Base-by-base conservation (phyloP, 2,329 filamentous ascomycete species). In the Calonectria montana region DNA sequence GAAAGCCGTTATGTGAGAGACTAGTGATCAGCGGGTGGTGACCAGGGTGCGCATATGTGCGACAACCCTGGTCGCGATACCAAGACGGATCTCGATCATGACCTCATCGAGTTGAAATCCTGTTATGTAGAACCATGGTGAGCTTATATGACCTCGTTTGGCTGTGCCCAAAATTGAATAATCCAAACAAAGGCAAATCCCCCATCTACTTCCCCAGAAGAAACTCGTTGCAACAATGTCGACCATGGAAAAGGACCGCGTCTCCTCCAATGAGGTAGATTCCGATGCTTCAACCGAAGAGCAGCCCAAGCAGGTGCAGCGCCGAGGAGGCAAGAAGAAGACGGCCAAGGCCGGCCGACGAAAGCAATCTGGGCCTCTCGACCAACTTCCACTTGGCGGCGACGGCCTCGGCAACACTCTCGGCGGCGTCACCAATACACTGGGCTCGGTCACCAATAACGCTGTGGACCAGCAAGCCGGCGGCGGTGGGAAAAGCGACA, bases 401-500 rank as follows among this genome's bases (percentile, higher is more conserved):
- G 82, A 85, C 27, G 79, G 79, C 29, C 75, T 82, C 2, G 80
- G 80, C 74, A 82, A 82, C 62, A 80, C 84, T 15, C 78, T 84
- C 66, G 80, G 82, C 74, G 82, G 83, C 59, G 84, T 84, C 41
- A 83, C 84, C 25, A 83, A 84, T 75, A 81, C 83, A 5, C 81
- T 87, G 27, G 86, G 86, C 67, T 79, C 80, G 73, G 79, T 87
- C 16, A 82, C 84, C 18, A 81, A 82, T 71, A 77, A 80, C 61
- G 83, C 83, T 43, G 77, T 85, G 67, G 80, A 84, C 71, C 79
- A 84, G 71, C 77, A 82, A 71, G 73, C 73, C 23, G 82, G 78
- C 39, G 81, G 81, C 48, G 80, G 83, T 77, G 86, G 87, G 79
- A 86, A 88, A 79, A 87, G 89, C 71, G 92, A 95, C 78, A 93